Evolutionary conservation across 1,139 yeast species (phyloP), one percentile per base, ranked within the genome.

Genomic region (Kodamaea ohmeri): DNA sequence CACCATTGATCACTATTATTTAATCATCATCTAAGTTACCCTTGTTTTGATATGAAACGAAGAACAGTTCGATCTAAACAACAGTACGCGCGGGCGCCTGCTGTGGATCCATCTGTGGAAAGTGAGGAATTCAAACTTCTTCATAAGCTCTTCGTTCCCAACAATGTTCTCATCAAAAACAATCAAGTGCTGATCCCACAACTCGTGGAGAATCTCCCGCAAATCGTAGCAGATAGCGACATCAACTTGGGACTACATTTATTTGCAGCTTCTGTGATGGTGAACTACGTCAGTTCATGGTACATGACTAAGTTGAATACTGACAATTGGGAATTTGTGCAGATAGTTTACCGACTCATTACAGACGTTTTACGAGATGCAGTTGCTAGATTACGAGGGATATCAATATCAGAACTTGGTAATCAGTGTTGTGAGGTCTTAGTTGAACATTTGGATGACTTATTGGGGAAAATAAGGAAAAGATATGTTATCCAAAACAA

Each of bases 201-300:
- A 32, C 49, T 68, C 14, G 43, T 55, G 15, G 50, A 47, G 32
- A 55, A 60, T 37, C 50, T 69, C 8, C 73, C 72, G 1, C 39
- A 35, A 6, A 43, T 61, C 6, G 50, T 55, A 11, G 41, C 35
- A 15, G 37, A 41, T 19, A 31, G 21, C 15, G 38, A 38, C 11
- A 30, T 67, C 13, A 67, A 68, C 41, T 55, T 67, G 34, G 63
- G 66, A 40, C 39, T 70, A 14, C 75, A 71, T 45, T 46, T 68
- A 36, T 65, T 70, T 37, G 45, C 69, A 14, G 57, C 66, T 15
- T 51, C 63, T 2, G 62, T 69, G 4, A 55, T 67, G 44, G 51
- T 59, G 7, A 56, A 60, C 27, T 70, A 56, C 41, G 61, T 71
- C 16, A 55, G 57, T 39, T 56, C 69, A 34, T 71, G 76, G 76